phyloP scores from a whole-genome alignment of 2,329 filamentous ascomycete genomes.

The Apiospora marii region DNA sequence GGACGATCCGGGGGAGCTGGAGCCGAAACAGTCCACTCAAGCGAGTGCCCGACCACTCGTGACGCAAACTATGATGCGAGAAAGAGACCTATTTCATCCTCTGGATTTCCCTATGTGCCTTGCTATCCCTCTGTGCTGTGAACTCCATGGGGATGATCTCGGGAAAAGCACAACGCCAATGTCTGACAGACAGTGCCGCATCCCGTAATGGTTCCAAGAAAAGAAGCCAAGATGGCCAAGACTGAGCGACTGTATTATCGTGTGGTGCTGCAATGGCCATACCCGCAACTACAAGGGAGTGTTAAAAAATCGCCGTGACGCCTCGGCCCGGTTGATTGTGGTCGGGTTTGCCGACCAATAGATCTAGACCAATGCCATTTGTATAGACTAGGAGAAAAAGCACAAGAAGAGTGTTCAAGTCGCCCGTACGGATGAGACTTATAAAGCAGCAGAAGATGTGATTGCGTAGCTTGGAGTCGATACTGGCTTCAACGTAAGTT shows the following conservation, averaged over 20 bases:
- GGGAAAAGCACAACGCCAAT: no score
- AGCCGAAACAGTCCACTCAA: not conserved
- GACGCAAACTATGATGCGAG: not conserved
- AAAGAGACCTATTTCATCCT: no score
- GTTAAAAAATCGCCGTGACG: not conserved
- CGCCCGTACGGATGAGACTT: not conserved
- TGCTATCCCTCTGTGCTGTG: no score
- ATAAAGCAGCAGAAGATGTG: not conserved
- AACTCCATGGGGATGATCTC: no score
- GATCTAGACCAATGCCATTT: not conserved
- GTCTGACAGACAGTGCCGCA: no score
- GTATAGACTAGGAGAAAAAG: not conserved
- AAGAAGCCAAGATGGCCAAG: no score
- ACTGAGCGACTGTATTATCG: no score
- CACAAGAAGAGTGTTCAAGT: not conserved
- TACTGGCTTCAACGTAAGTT: not conserved
- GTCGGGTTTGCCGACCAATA: not conserved
- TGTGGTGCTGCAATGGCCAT: no score
- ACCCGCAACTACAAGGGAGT: not conserved
- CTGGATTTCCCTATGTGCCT: no score
- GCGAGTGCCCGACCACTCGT: not conserved
- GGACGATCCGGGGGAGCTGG: constrained; percentile 14
- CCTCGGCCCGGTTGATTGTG: not conserved
- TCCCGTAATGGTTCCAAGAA: no score
- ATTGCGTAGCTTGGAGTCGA: not conserved